Evolutionary conservation across 805 yeast genomes (phyloP).

Genomic region (Starmera quercuum): DNA sequence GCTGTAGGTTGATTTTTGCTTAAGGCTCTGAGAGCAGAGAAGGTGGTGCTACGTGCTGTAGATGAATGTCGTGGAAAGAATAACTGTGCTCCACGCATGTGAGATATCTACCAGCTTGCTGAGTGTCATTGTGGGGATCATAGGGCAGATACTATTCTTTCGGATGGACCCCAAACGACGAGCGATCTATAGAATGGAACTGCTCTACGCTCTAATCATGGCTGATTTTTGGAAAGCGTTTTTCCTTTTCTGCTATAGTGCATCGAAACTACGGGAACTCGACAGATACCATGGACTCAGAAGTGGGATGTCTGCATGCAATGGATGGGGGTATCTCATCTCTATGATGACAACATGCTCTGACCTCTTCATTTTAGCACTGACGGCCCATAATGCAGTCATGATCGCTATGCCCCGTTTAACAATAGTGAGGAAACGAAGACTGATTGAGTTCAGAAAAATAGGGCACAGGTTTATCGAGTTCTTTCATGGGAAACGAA

Average conservation of each 20-base stretch:
- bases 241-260: not conserved
- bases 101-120: constrained; percentile 6
- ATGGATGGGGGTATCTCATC: constrained; percentile 13
- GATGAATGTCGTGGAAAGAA: too few relatives aligned
- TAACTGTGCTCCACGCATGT: constrained; percentile 5
- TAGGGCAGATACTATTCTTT: constrained; percentile 12
- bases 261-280: not conserved
- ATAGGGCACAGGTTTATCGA: not conserved
- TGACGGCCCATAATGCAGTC: constrained; percentile 15
- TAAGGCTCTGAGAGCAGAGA: too few relatives aligned
- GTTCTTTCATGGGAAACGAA: not conserved
- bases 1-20: too few relatives aligned
- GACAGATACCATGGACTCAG: not conserved
- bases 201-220: constrained; percentile 10
- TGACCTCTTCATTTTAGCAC: constrained; percentile 10
- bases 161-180: constrained; percentile 15
- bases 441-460: constrained; percentile 4
- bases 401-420: constrained; percentile 11
- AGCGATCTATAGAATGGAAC: constrained; percentile 13
- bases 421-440: constrained; percentile 5
- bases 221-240: constrained; percentile 13
- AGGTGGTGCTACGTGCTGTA: too few relatives aligned
- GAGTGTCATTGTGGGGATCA: constrained; percentile 10
- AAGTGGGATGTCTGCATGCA: constrained; percentile 4
- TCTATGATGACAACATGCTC: constrained; percentile 8